phyloP scores from a whole-genome alignment of 306 rosid genomes.

The Alnus rubra region DNA sequence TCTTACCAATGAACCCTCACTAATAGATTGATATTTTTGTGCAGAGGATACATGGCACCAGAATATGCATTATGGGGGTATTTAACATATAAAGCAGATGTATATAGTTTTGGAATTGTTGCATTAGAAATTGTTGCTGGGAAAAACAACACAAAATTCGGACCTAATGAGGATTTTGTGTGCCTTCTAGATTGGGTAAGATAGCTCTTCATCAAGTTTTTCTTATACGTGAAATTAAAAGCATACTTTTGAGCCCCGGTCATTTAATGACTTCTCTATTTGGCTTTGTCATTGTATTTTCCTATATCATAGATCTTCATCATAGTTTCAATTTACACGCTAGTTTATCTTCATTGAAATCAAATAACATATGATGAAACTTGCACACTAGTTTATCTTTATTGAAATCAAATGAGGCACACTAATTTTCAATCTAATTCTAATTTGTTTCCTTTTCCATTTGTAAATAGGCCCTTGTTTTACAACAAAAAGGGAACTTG shows the following conservation, averaged over 20 bases:
- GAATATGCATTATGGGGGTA: slow-evolving; percentile 78
- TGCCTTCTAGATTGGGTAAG: slow-evolving; percentile 72
- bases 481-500: slow-evolving; percentile 38
- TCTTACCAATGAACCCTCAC: background rate
- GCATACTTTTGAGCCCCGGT: background rate
- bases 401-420: background rate
- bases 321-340: background rate
- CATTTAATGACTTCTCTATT: background rate
- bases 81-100: slow-evolving; percentile 58
- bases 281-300: background rate
- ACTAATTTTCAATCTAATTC: background rate
- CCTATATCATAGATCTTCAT: background rate
- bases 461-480: slow-evolving; percentile 26
- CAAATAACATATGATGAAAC: background rate
- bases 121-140: slow-evolving; percentile 59
- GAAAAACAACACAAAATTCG: slow-evolving; percentile 38
- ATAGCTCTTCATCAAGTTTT: background rate
- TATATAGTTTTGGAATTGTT: slow-evolving; percentile 66
- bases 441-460: background rate
- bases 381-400: background rate
- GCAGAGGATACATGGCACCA: slow-evolving; percentile 79
- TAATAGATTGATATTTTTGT: slow-evolving; percentile 2
- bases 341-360: background rate
- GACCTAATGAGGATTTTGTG: slow-evolving; percentile 46
- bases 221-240: background rate